Evolutionary conservation across 805 yeast species (phyloP).

Genomic region (Hanseniaspora jakobsenii): DNA sequence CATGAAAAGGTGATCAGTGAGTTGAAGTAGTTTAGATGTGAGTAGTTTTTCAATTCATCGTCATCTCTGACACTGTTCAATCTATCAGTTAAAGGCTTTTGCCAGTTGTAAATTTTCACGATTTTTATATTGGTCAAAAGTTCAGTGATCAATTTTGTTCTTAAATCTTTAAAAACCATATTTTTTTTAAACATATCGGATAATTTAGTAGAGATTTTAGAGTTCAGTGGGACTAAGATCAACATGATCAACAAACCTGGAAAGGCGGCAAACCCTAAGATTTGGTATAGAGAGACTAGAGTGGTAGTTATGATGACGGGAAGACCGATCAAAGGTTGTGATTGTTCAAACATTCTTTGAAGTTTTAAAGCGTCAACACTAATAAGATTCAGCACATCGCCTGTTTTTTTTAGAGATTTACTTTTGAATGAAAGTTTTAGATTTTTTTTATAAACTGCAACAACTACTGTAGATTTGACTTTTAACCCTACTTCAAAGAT

Average conservation of each 20-base stretch:
- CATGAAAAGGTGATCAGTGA: slow-evolving; percentile 44
- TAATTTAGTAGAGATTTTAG: slow-evolving; percentile 35
- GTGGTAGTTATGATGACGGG: slow-evolving; percentile 49
- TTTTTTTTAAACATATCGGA: slow-evolving; percentile 40
- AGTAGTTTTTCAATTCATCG: slow-evolving; percentile 42
- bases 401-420: slow-evolving; percentile 47
- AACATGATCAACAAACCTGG: slow-evolving; percentile 44
- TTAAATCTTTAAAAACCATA: slow-evolving; percentile 49
- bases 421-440: slow-evolving; percentile 54
- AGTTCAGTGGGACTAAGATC: slow-evolving; percentile 48
- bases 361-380: slow-evolving; percentile 63
- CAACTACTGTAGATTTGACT: slow-evolving; percentile 50
- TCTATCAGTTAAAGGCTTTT: slow-evolving; percentile 45
- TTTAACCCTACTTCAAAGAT: slow-evolving; percentile 53
- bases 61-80: slow-evolving; percentile 44
- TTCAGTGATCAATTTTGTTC: slow-evolving; percentile 49
- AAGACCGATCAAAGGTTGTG: slow-evolving; percentile 45
- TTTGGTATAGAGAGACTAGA: slow-evolving; percentile 40
- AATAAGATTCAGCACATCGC: slow-evolving; percentile 68
- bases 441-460: slow-evolving; percentile 58
- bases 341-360: slow-evolving; percentile 43
- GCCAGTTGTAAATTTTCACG: slow-evolving; percentile 61
- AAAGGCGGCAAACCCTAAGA: slow-evolving; percentile 48
- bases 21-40: slow-evolving; percentile 37
- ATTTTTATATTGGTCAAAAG: slow-evolving; percentile 48